phyloP scores from a whole-genome alignment of 495 filamentous ascomycete species.

The Penicillium paradoxum region DNA sequence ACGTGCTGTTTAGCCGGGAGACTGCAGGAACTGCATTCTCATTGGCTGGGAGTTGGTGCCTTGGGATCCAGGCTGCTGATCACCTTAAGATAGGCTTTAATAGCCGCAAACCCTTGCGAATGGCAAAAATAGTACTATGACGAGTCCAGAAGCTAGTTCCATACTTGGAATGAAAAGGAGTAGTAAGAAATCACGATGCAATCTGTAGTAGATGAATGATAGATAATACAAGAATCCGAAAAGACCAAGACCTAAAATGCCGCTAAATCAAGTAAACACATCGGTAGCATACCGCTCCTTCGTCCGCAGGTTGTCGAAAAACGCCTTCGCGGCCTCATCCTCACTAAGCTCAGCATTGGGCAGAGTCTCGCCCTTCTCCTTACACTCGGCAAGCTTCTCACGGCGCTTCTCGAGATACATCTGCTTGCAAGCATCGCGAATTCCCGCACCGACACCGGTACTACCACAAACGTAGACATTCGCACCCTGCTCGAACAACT shows the following conservation, averaged over 20 bases:
- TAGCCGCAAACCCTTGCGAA: too few relatives aligned
- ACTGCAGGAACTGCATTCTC: slow-evolving; percentile 6
- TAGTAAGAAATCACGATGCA: neutral
- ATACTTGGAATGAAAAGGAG: too few relatives aligned
- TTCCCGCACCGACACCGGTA: slow-evolving; percentile 54
- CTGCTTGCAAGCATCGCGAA: slow-evolving; percentile 48
- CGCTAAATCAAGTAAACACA: slow-evolving; percentile 47
- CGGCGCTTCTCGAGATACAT: slow-evolving; percentile 44
- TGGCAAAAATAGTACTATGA: too few relatives aligned
- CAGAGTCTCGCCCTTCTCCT: slow-evolving; percentile 29
- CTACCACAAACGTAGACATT: slow-evolving; percentile 66
- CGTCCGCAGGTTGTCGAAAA: slow-evolving; percentile 48
- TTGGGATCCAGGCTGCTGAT: neutral
- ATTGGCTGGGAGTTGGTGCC: neutral
- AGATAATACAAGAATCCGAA: neutral
- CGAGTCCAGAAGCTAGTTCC: too few relatives aligned
- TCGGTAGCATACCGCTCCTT: slow-evolving; percentile 62
- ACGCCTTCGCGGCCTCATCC: slow-evolving; percentile 45
- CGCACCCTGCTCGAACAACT: slow-evolving; percentile 54
- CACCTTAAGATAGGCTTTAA: too few relatives aligned
- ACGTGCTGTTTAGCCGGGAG: neutral
- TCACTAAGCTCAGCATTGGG: slow-evolving; percentile 40
- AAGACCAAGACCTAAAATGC: neutral
- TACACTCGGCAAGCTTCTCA: slow-evolving; percentile 30
- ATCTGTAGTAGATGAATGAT: neutral